These are phyloP conservation scores for Cetraspora pellucida DNA, from an alignment of 192 early-diverging fungal species.

Conservation along the genomic window DNA sequence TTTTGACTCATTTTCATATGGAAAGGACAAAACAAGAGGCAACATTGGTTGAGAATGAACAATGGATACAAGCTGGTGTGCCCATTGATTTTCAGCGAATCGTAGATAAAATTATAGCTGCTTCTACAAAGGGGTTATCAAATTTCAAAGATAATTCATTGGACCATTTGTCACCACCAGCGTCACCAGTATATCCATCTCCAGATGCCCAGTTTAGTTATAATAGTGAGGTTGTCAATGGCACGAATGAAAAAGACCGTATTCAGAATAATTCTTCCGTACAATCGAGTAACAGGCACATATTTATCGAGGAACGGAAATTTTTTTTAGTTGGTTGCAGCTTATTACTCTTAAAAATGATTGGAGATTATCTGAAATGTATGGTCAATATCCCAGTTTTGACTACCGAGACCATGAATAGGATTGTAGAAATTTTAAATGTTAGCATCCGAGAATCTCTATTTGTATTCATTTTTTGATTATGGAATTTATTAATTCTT, in stretches of 20 bases:
- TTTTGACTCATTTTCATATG: slow-evolving; percentile 91
- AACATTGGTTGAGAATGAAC: slow-evolving; percentile 92
- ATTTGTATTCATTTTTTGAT: background rate
- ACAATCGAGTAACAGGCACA: slow-evolving; percentile 46
- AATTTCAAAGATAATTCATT: slow-evolving; percentile 44
- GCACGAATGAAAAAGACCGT: slow-evolving; percentile 11
- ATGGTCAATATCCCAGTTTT: slow-evolving; percentile 77
- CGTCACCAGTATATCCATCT: slow-evolving; percentile 24
- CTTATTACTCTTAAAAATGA: slow-evolving; percentile 84
- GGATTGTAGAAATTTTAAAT: slow-evolving; percentile 83
- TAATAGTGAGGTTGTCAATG: slow-evolving; percentile 22
- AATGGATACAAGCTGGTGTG: slow-evolving; percentile 94
- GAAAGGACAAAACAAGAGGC: slow-evolving; percentile 87
- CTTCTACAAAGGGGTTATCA: slow-evolving; percentile 44
- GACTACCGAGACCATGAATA: slow-evolving; percentile 85
- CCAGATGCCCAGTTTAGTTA: slow-evolving; percentile 19
- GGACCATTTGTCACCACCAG: background rate
- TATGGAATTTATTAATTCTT: too few species aligned
- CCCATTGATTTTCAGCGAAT: slow-evolving; percentile 92
- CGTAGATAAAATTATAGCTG: slow-evolving; percentile 69
- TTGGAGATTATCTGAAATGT: slow-evolving; percentile 91
- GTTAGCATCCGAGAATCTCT: slow-evolving; percentile 42
- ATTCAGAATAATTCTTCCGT: slow-evolving; percentile 31
- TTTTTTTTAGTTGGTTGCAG: slow-evolving; percentile 91
- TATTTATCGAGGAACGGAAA: slow-evolving; percentile 74